A percentile compares a stretch with the other conserved stretches of the same genome.
These are phyloP conservation scores for Nicotiana noctiflora DNA, from an alignment of 257 asterid species.

Conservation along the genomic window DNA sequence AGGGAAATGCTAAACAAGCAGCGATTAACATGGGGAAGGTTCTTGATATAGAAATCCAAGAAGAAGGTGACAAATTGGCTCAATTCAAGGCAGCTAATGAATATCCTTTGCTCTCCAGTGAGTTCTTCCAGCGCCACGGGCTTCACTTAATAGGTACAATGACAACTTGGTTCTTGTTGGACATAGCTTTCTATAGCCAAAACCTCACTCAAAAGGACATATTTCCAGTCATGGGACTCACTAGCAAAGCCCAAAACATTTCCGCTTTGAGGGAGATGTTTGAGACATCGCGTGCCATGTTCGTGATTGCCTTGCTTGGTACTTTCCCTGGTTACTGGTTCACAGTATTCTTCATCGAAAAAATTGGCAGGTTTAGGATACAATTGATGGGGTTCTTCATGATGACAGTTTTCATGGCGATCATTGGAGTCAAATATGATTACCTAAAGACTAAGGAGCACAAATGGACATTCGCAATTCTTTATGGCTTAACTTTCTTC, in stretches of 20 bases:
- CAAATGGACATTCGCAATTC: slow-evolving; percentile 33
- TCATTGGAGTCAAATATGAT: slow-evolving; percentile 37
- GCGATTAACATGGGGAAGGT: slow-evolving; percentile 49
- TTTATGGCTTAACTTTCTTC: slow-evolving; percentile 46
- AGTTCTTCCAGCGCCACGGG: slow-evolving; percentile 34
- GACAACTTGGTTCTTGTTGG: slow-evolving; percentile 44
- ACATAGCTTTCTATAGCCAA: slow-evolving; percentile 48
- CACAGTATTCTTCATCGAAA: slow-evolving; percentile 39
- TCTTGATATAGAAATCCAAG: slow-evolving; percentile 34
- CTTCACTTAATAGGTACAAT: slow-evolving; percentile 42
- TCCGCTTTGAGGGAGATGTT: slow-evolving; percentile 38
- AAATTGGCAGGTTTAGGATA: slow-evolving; percentile 37
- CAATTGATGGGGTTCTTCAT: slow-evolving; percentile 52
- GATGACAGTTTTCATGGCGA: slow-evolving; percentile 57
- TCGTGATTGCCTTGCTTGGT: slow-evolving; percentile 41
- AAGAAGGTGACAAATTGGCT: slow-evolving; percentile 21
- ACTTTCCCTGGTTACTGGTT: slow-evolving; percentile 61
- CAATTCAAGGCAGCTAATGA: slow-evolving; percentile 1
- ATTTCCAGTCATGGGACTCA: slow-evolving; percentile 39
- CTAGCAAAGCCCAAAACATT: slow-evolving; percentile 31
- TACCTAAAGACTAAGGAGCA: slow-evolving; percentile 38
- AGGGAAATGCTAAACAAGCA: slow-evolving; percentile 44
- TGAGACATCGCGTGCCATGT: slow-evolving; percentile 37
- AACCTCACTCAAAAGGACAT: slow-evolving; percentile 47
- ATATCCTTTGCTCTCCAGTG: slow-evolving; percentile 29